Evolutionary conservation across 2,329 filamentous ascomycete genomes (phyloP).

Genomic region (Ceratocystis papillata): DNA sequence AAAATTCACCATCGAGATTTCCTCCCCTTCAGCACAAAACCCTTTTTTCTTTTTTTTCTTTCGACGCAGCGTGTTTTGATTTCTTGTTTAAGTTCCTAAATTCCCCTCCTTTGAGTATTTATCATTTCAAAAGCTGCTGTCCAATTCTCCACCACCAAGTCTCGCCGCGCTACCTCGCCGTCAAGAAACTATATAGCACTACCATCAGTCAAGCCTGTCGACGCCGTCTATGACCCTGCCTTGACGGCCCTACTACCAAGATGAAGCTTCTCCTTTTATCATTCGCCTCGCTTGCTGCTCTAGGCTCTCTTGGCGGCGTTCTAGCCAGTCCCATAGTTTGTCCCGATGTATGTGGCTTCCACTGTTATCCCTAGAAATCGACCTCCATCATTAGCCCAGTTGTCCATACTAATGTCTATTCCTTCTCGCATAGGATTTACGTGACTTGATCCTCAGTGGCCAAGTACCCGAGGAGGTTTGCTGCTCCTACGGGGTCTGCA

Average conservation of each 20-base stretch:
- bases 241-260: not conserved
- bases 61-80: not conserved
- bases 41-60: not conserved
- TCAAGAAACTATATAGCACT: not conserved
- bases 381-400: not conserved
- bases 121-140: not conserved
- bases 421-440: slow-evolving; percentile 17
- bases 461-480: slow-evolving; percentile 40
- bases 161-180: not conserved
- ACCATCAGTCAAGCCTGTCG: not conserved
- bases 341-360: slow-evolving; percentile 19
- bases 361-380: not conserved
- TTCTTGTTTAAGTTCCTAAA: not conserved
- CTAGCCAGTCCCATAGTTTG: slow-evolving; percentile 21
- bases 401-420: not conserved
- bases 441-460: slow-evolving; percentile 40
- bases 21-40: too few relatives aligned
- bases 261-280: slow-evolving; percentile 7
- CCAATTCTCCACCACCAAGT: not conserved
- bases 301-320: not conserved
- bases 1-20: too few relatives aligned
- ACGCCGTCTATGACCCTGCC: not conserved
- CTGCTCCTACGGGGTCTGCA: slow-evolving; percentile 45
- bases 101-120: not conserved
- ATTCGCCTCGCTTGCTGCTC: not conserved